Evolutionary conservation across 352 stramenopile genomes (phyloP).

Genomic region (Phytopythium litorale): DNA sequence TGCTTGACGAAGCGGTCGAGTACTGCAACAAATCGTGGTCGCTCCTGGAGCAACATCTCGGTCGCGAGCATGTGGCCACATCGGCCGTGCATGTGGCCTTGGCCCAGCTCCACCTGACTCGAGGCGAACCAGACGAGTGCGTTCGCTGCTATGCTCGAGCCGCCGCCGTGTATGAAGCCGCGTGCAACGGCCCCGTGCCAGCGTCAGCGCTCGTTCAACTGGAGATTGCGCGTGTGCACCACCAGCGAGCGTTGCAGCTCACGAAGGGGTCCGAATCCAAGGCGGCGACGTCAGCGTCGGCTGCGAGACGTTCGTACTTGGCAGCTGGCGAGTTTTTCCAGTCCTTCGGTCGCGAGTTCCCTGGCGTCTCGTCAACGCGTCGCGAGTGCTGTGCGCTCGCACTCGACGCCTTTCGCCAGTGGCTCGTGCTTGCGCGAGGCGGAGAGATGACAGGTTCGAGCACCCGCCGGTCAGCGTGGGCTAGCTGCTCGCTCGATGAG

Average conservation of each 20-base stretch:
- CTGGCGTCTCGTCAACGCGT: slow-evolving; percentile 39
- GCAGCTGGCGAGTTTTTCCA: slow-evolving; percentile 53
- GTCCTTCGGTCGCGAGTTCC: slow-evolving; percentile 56
- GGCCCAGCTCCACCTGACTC: slow-evolving; percentile 46
- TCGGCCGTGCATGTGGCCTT: slow-evolving; percentile 47
- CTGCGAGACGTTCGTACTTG: slow-evolving; percentile 21
- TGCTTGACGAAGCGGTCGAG: slow-evolving; percentile 65
- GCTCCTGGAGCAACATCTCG: slow-evolving; percentile 43
- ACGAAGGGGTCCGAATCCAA: background rate
- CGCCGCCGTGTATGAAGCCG: slow-evolving; percentile 47
- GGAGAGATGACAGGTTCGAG: background rate
- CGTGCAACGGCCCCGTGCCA: slow-evolving; percentile 52
- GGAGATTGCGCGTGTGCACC: slow-evolving; percentile 53
- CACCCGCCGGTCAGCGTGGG: background rate
- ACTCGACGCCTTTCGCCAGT: slow-evolving; percentile 56
- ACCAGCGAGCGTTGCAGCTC: slow-evolving; percentile 16
- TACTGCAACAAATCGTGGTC: slow-evolving; percentile 61
- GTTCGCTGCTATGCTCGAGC: slow-evolving; percentile 42
- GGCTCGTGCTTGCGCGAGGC: slow-evolving; percentile 18
- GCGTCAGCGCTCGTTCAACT: slow-evolving; percentile 55
- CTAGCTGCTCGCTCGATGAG: slow-evolving; percentile 24
- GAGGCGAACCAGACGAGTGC: slow-evolving; percentile 30
- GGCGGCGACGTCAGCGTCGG: background rate
- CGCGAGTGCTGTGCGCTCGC: slow-evolving; percentile 53
- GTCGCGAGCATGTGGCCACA: slow-evolving; percentile 50